These are phyloP conservation scores for Tuber indicum DNA, from an alignment of 495 filamentous ascomycete genomes.

Conservation along the genomic window DNA sequence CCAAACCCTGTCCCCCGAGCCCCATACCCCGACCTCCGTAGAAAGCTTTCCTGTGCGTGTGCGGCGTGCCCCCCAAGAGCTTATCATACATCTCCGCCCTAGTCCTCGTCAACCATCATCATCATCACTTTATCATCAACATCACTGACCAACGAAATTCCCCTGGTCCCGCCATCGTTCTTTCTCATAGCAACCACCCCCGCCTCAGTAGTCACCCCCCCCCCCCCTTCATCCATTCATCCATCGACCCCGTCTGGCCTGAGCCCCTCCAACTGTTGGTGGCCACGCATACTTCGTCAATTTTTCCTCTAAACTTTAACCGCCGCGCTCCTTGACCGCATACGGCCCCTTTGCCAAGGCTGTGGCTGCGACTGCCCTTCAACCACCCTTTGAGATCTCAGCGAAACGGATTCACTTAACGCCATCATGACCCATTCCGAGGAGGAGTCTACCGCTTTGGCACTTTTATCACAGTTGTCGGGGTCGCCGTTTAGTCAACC, in stretches of 20 bases:
- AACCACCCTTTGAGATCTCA: not conserved
- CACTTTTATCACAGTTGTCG: slow-evolving; percentile 58
- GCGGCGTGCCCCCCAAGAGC: slow-evolving; percentile 25
- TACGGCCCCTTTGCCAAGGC: slow-evolving; percentile 6
- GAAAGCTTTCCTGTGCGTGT: slow-evolving; percentile 26
- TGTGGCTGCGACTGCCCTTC: slow-evolving; percentile 1
- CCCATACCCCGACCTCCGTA: not conserved
- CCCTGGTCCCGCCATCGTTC: slow-evolving; percentile 20
- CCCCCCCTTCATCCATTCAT: slow-evolving; percentile 12
- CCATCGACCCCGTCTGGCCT: slow-evolving; percentile 16
- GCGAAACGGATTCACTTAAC: slow-evolving; percentile 13
- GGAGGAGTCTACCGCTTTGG: slow-evolving; percentile 40
- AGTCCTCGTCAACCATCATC: not conserved
- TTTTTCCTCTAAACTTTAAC: slow-evolving; percentile 35
- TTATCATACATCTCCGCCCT: slow-evolving; percentile 3
- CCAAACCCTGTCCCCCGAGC: not conserved
- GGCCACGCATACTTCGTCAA: slow-evolving; percentile 28
- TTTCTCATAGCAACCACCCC: slow-evolving; percentile 17
- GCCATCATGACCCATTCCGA: slow-evolving; percentile 41
- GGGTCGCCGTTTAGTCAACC: slow-evolving; percentile 51
- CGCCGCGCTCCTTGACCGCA: slow-evolving; percentile 25
- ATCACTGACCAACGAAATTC: not conserved
- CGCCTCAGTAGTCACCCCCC: slow-evolving; percentile 1
- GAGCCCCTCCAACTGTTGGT: slow-evolving; percentile 29
- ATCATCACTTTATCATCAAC: not conserved